A percentile compares a stretch with the other conserved stretches of the same genome.
Conservation (phyloP, 306 rosid species). For the Ormosia emarginata region DNA sequence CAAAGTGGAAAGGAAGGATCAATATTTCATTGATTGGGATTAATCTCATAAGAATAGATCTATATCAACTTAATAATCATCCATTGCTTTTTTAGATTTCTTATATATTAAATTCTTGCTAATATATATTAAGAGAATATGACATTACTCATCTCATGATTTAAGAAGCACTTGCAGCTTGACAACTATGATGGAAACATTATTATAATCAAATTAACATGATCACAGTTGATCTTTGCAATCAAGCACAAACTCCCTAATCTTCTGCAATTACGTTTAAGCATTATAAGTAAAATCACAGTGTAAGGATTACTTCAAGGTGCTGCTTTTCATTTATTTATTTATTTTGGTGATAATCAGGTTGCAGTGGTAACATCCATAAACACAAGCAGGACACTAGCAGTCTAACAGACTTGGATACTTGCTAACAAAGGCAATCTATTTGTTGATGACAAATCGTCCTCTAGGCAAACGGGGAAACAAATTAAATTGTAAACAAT, state of each 20-base stretch:
- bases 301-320: neutral
- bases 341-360: neutral
- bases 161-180: neutral
- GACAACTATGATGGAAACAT: neutral
- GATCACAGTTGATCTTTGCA: neutral
- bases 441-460: neutral
- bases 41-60: neutral
- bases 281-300: neutral
- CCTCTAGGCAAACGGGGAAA: neutral
- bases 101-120: too few relatives aligned
- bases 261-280: neutral
- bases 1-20: neutral
- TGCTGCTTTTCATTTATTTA: neutral
- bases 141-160: neutral
- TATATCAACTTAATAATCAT: neutral
- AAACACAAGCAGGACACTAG: neutral
- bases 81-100: neutral
- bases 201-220: neutral
- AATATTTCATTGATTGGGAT: neutral
- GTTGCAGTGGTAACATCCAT: neutral
- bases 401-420: neutral
- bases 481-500: neutral
- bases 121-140: neutral
- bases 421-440: neutral
- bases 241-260: neutral